Evolutionary conservation across 768 basidiomycete genomes (phyloP), one percentile per base, ranked within the genome.

Genomic region (Megacollybia marginata): DNA sequence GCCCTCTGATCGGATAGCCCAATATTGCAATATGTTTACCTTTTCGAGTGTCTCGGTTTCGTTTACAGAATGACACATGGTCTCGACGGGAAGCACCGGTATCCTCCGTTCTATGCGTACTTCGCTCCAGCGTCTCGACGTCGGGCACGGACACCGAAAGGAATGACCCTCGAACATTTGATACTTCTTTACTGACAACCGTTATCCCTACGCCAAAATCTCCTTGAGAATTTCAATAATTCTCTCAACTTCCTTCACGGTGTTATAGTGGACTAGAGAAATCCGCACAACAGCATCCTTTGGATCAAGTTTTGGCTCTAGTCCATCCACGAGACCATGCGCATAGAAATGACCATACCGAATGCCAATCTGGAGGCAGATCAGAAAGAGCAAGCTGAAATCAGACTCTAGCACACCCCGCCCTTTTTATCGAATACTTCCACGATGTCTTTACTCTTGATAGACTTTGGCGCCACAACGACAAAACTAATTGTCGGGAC

Each of bases 281-380:
- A 89, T 79, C 4, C 88, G 76, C 18, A 88, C 82, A 3, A 86
- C 81, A 0, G 80, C 85, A 51, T 88, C 85, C 0, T 74, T 69
- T 1, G 71, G 60, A 55, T 85, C 78, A 42, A 85, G 52, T 53
- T 77, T 78, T 8, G 85, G 84, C 15, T 60, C 61, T 9, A 85
- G 65, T 23, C 66, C 64, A 7, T 73, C 67, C 9, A 85, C 64
- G 13, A 88, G 66, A 0, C 77, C 79, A 58, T 83, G 84, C 3
- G 88, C 85, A 58, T 89, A 88, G 59, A 84, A 88, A 59, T 90
- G 82, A 1, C 88, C 88, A 50, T 76, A 87, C 18, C 85, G 82
- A 51, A 90, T 85, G 0, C 88, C 88, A 44, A 88, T 74, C 88
- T 90, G 55, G 19, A 11, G 31, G 38, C n/a, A 18, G 20, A 28